phyloP scores from a whole-genome alignment of 2,329 filamentous ascomycete genomes.

The Ophiognomonia clavigignenti-juglandacearum region DNA sequence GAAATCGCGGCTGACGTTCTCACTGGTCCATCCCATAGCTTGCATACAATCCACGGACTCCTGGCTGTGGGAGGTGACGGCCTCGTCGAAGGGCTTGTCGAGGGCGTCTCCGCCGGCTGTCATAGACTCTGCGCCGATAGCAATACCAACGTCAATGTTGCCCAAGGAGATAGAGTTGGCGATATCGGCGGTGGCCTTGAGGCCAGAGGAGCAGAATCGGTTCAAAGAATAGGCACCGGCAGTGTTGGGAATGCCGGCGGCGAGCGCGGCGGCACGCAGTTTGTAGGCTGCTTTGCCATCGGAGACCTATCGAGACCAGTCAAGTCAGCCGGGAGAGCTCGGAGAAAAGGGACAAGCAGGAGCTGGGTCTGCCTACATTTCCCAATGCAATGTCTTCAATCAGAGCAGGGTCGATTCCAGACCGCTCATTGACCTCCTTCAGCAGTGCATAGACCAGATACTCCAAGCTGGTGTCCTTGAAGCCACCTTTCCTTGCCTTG shows the following conservation, averaged over 20 bases:
- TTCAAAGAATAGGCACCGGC: conserved; percentile 77
- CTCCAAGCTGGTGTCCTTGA: conserved; percentile 92
- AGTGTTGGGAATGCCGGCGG: conserved; percentile 91
- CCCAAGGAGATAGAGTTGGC: conserved; percentile 79
- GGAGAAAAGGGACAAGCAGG: not conserved
- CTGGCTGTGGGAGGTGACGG: conserved; percentile 65
- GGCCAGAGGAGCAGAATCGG: conserved; percentile 94
- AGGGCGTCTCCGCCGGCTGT: conserved; percentile 65
- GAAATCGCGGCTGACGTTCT: conserved; percentile 93
- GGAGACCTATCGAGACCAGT: conserved; percentile 53
- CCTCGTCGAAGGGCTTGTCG: conserved; percentile 69
- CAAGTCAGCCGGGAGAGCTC: not conserved
- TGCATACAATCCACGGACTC: conserved; percentile 83
- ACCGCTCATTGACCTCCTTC: conserved; percentile 67
- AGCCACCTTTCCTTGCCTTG: conserved; percentile 85
- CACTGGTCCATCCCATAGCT: conserved; percentile 97
- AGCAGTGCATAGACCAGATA: conserved; percentile 79
- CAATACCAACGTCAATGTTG: conserved; percentile 81
- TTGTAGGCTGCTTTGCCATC: conserved; percentile 88
- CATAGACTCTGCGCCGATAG: conserved; percentile 88
- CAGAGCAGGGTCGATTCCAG: conserved; percentile 71
- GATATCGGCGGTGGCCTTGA: conserved; percentile 93
- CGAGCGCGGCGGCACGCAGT: conserved; percentile 79
- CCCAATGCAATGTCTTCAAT: conserved; percentile 90
- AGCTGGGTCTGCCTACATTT: conserved; percentile 55